phyloP scores from a whole-genome alignment of 2,329 filamentous ascomycete species.

The Rhytidhysteron rufulum region DNA sequence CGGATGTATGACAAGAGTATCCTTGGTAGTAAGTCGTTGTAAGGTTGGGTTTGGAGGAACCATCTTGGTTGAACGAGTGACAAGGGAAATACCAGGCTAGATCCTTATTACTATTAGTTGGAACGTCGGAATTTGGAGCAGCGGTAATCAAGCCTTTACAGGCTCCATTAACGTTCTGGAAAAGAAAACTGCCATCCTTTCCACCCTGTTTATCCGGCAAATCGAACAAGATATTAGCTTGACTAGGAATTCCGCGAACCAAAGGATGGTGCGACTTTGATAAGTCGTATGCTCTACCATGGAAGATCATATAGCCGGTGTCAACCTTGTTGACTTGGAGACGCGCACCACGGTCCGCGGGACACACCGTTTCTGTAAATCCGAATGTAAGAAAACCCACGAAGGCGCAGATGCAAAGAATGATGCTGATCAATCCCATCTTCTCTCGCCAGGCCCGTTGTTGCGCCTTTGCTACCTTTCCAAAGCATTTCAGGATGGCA shows the following conservation, averaged over 20 bases:
- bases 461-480: conserved; percentile 79
- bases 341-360: conserved; percentile 60
- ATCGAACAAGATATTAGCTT: conserved; percentile 81
- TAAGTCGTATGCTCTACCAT: conserved; percentile 85
- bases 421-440: conserved; percentile 93
- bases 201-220: conserved; percentile 77
- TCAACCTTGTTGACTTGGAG: conserved; percentile 80
- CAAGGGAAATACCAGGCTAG: conserved; percentile 98
- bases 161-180: conserved; percentile 96
- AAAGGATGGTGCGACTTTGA: conserved; percentile 71
- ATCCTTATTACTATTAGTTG: conserved; percentile 64
- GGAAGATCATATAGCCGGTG: conserved; percentile 89
- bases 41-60: conserved; percentile 71
- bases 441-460: conserved; percentile 96
- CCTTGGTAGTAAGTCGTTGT: conserved; percentile 75
- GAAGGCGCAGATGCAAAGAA: conserved; percentile 77
- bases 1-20: conserved; percentile 83
- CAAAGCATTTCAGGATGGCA: conserved; percentile 78
- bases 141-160: conserved; percentile 87
- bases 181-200: conserved; percentile 93
- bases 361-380: conserved; percentile 86
- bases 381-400: conserved; percentile 97
- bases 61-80: conserved; percentile 87
- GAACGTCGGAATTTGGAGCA: conserved; percentile 69
- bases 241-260: conserved; percentile 70